These are phyloP conservation scores for Neofusicoccum ribis DNA, from an alignment of 2,329 filamentous ascomycete species.

Conservation along the genomic window DNA sequence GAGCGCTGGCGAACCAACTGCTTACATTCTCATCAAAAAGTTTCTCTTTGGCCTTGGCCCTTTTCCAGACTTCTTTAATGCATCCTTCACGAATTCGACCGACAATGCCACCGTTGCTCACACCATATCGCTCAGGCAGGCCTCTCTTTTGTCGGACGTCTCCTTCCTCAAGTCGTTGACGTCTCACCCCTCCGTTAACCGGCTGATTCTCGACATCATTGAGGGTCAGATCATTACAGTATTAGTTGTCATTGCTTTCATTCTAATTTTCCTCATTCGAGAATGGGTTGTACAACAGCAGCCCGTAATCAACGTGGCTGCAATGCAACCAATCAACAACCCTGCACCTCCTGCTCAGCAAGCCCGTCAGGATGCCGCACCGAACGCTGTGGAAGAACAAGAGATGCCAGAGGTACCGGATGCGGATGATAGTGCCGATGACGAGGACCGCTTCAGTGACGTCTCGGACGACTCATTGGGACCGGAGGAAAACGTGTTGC, in stretches of 20 bases:
- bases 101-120: constrained; percentile 30
- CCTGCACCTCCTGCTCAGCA: constrained; percentile 24
- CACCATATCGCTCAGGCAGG: constrained; percentile 26
- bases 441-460: constrained; percentile 9
- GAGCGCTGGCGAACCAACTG: constrained; percentile 45
- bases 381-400: constrained; percentile 24
- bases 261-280: constrained; percentile 91
- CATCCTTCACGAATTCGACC: constrained; percentile 30
- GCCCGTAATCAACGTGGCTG: constrained; percentile 79
- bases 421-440: constrained; percentile 14
- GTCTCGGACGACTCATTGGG: neutral
- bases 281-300: constrained; percentile 99
- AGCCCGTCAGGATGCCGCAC: constrained; percentile 24
- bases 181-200: constrained; percentile 70
- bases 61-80: constrained; percentile 31
- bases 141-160: constrained; percentile 57
- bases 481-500: neutral
- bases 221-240: constrained; percentile 95
- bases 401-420: constrained; percentile 19
- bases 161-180: constrained; percentile 60
- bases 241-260: constrained; percentile 88
- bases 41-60: constrained; percentile 37
- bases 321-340: constrained; percentile 33
- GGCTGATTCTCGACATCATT: constrained; percentile 75
- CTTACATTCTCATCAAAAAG: constrained; percentile 49